Base-by-base conservation (phyloP, 1,139 yeast genomes). In the Pichia norvegensis region DNA sequence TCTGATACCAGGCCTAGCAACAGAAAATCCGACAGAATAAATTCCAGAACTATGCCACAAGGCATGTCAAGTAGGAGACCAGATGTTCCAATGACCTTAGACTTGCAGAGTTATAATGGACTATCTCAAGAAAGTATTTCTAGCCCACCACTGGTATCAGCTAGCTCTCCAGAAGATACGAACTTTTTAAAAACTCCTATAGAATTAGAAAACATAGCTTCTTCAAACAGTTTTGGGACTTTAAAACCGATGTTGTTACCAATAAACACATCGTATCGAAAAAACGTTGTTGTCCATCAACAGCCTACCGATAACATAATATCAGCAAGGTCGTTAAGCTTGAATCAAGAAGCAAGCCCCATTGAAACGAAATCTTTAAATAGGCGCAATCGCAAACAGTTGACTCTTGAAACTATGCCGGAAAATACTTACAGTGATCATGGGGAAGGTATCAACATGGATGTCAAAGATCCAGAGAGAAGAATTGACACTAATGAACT, bases 341-440 rank as follows among this genome's bases (percentile, higher is more conserved):
- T 37, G 7, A 41, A 44, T 19, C 40, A 20, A 14, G 33, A 22
- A 14, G 13, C 17, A 14, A 23, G 8, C 22, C 27, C 57, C 60
- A 40, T 75, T 64, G 62, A 74, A 68, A 67, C 81, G 36, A 82
- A 78, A 59, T 73, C 92, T 4, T 65, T 86, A 51, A 78, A 77
- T 52, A 73, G 95, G 46, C 78, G 84, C 55, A 87, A 87, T 61
- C 70, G 84, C 61, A 87, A 87, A 62, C 74, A 84, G 51, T 70
- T 86, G 39, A 78, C 83, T 31, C 67, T 86, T 37, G 66, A 65
- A 8, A 41, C 64, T 21, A 29, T 11, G 2, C n/a, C 22, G 6
- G 23, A 17, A 16, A 14, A 4, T 20, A 35, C 17, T 5, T 7
- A 33, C 3, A 35, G 2, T 20, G 23, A 20, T n/a, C n/a, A n/a